phyloP scores from a whole-genome alignment of 805 yeast genomes.

The Yamadazyma ubonensis region DNA sequence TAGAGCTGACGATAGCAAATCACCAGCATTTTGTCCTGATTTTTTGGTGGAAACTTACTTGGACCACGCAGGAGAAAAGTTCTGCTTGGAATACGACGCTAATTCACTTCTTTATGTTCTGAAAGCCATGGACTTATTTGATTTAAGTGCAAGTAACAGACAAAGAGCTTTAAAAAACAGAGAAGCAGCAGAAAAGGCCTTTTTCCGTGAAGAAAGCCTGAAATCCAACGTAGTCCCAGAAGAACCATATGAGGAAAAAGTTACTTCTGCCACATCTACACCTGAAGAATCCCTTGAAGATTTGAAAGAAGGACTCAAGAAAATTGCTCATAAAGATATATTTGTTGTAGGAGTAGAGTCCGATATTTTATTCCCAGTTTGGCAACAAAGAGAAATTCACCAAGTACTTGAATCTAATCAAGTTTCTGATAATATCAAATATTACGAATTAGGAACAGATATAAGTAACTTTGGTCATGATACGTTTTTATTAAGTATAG shows the following conservation, averaged over 20 bases:
- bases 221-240: constrained; percentile 38
- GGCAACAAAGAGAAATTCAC: constrained; percentile 89
- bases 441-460: constrained; percentile 74
- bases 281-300: constrained; percentile 61
- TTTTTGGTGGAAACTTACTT: constrained; percentile 88
- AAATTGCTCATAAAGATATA: constrained; percentile 61
- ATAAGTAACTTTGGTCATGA: constrained; percentile 88
- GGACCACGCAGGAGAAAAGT: constrained; percentile 94
- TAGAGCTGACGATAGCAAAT: constrained; percentile 71
- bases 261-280: constrained; percentile 44
- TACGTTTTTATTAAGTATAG: constrained; percentile 77
- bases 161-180: constrained; percentile 43
- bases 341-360: constrained; percentile 90
- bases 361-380: constrained; percentile 86
- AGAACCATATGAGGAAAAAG: constrained; percentile 55
- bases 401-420: constrained; percentile 47
- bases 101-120: constrained; percentile 84
- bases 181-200: constrained; percentile 31
- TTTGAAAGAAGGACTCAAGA: constrained; percentile 60
- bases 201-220: constrained; percentile 12
- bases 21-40: constrained; percentile 92
- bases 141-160: constrained; percentile 57
- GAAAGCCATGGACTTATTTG: constrained; percentile 94
- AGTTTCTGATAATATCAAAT: constrained; percentile 39
- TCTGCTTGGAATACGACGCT: constrained; percentile 87